These are phyloP conservation scores for Calonectria naviculata DNA, from an alignment of 2,329 filamentous ascomycete species.

Conservation along the genomic window DNA sequence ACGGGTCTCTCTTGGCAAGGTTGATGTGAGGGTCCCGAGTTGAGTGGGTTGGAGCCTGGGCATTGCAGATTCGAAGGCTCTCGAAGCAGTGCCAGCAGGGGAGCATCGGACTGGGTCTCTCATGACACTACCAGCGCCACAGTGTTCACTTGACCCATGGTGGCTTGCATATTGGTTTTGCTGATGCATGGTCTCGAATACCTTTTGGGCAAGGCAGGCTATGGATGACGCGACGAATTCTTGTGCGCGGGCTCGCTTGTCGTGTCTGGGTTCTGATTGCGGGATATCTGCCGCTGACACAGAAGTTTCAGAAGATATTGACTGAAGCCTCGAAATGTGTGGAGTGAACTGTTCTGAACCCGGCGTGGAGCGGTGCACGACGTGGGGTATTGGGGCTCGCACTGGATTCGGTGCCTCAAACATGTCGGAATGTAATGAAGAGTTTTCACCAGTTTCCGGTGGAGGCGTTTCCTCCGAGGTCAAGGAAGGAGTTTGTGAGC, in stretches of 20 bases:
- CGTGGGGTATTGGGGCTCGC: too few species aligned
- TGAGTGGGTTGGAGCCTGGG: not conserved
- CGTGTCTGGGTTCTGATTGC: not conserved
- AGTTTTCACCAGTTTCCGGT: not conserved
- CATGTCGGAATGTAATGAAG: not conserved
- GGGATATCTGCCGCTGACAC: not conserved
- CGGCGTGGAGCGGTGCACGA: not conserved
- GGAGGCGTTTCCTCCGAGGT: not conserved
- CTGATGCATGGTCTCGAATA: not conserved
- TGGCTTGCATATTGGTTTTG: slow-evolving; percentile 8
- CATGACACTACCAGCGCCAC: not conserved
- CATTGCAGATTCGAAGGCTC: not conserved
- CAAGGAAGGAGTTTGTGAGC: not conserved
- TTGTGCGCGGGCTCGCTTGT: too few species aligned
- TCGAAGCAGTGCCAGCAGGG: not conserved
- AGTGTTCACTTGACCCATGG: not conserved
- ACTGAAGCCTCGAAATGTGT: not conserved
- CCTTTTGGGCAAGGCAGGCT: not conserved
- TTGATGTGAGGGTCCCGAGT: not conserved
- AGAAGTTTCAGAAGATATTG: not conserved
- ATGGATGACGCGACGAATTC: not conserved
- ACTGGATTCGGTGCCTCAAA: not conserved
- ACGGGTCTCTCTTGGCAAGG: not conserved
- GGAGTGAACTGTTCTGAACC: not conserved
- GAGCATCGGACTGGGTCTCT: not conserved